Conservation (phyloP, 352 stramenopile species). For the Pythium pyrilobum region DNA sequence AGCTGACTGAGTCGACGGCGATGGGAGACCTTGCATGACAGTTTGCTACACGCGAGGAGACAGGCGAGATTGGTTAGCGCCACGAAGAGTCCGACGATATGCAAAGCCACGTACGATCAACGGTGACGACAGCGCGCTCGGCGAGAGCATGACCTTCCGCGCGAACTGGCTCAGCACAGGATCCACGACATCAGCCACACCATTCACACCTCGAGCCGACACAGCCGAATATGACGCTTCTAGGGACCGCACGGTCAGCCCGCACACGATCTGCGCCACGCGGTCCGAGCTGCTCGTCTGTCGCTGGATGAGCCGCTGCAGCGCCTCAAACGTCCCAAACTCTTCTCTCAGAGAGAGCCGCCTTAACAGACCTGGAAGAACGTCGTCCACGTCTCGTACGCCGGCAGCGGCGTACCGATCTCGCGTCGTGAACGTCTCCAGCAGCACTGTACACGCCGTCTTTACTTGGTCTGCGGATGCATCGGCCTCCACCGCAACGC, state of each 20-base stretch:
- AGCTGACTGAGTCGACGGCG: not conserved
- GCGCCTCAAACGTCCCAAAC: constrained; percentile 16
- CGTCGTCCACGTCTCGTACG: constrained; percentile 3
- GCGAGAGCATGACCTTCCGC: constrained; percentile 8
- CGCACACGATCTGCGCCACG: constrained; percentile 8
- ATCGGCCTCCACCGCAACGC: constrained; percentile 22
- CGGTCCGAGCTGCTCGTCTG: not conserved
- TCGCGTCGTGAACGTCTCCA: constrained; percentile 37
- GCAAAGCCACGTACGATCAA: constrained; percentile 12
- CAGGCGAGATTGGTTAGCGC: too few relatives aligned
- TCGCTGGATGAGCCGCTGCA: not conserved
- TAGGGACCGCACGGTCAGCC: constrained; percentile 2
- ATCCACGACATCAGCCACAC: too few relatives aligned
- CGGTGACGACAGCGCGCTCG: constrained; percentile 5
- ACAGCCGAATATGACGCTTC: not conserved
- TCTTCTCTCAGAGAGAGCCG: constrained; percentile 19
- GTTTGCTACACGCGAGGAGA: not conserved
- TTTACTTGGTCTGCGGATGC: constrained; percentile 18
- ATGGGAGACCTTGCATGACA: not conserved
- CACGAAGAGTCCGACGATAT: too few relatives aligned
- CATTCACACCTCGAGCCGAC: too few relatives aligned
- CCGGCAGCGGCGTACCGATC: constrained; percentile 22
- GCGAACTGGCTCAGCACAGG: constrained; percentile 9
- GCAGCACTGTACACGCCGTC: constrained; percentile 42
- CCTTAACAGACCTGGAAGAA: constrained; percentile 20